Evolutionary conservation across 306 rosid species (phyloP), one percentile per base, ranked within the genome.

Genomic region (Rosa lucieae): DNA sequence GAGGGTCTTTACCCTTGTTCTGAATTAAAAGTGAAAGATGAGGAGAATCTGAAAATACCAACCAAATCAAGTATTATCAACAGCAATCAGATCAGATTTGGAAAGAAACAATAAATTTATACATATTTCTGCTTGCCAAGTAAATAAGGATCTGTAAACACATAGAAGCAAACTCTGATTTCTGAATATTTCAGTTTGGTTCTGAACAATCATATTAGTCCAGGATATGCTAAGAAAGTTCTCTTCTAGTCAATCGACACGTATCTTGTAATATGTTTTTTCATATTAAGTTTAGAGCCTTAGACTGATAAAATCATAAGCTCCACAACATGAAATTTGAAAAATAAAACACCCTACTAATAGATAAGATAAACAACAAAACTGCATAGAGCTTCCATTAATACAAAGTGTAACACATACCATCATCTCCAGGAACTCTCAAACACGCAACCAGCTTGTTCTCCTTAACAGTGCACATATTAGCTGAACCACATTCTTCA

Each of bases 351-450:
- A 21, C 65, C 37, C 65, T 3, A 35, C 17, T 17, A 18, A 47
- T 44, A 26, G 73, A 17, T 53, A 8, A 46, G 48, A 62, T 65
- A 17, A 26, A 20, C 40, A 53, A n/a, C 10, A 35, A 12, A 67
- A n/a, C 4, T 46, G 48, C 72, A 69, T 39, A 75, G 5, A 12
- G 37, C 42, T 13, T 35, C 13, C 32, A 40, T 52, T 63, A 20
- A 42, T 26, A 65, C 58, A 49, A 47, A 18, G 37, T 72, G 58
- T 67, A 71, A 51, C 15, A 21, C 86, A 56, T 78, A 88, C 89
- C 87, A 73, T 88, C 72, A 73, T 88, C 72, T 84, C 91, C 86
- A 0, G 87, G 91, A 70, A 88, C 87, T 83, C 87, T 80, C 83
- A 88, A 85, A 81, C 91, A 85, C 3, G 87, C 89, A 73, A 83